Evolutionary conservation across 305 asterid species (phyloP).

Genomic region (Nicotiana rustica): DNA sequence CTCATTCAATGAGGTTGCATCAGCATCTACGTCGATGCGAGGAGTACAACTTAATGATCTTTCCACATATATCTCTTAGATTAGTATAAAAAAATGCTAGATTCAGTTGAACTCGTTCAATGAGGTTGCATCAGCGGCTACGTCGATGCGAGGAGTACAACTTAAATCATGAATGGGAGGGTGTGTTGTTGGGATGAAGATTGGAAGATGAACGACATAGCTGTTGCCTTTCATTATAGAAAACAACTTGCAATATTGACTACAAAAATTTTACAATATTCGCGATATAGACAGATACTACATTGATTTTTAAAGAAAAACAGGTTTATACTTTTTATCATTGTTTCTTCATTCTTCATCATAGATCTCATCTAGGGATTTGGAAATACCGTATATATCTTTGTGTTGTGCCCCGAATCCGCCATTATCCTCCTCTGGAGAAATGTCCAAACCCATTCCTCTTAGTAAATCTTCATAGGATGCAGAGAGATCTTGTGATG

Average conservation of each 20-base stretch:
- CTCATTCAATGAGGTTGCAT: no score
- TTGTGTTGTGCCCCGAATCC: conserved; percentile 32
- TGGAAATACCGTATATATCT: conserved; percentile 55
- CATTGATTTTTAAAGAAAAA: no score
- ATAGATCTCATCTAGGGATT: conserved; percentile 67
- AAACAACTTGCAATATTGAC: background rate
- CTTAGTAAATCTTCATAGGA: conserved; percentile 76
- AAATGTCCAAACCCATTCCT: conserved; percentile 77
- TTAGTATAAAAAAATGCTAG: no score
- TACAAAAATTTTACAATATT: conserved; percentile 1
- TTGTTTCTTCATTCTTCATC: conserved; percentile 47
- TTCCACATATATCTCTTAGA: no score
- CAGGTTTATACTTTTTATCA: no score
- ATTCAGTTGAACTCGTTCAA: no score
- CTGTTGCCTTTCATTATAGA: conserved; percentile 18
- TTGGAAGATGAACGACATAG: background rate
- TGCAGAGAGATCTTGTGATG: conserved; percentile 82
- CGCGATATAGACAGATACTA: background rate
- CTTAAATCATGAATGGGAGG: background rate
- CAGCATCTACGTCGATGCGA: no score
- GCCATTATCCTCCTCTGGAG: conserved; percentile 41
- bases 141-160: no score
- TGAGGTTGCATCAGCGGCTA: no score
- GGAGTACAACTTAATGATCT: no score
- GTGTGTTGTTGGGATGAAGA: background rate